These are phyloP conservation scores for Metschnikowia similis DNA, from an alignment of 805 yeast species.

Conservation along the genomic window DNA sequence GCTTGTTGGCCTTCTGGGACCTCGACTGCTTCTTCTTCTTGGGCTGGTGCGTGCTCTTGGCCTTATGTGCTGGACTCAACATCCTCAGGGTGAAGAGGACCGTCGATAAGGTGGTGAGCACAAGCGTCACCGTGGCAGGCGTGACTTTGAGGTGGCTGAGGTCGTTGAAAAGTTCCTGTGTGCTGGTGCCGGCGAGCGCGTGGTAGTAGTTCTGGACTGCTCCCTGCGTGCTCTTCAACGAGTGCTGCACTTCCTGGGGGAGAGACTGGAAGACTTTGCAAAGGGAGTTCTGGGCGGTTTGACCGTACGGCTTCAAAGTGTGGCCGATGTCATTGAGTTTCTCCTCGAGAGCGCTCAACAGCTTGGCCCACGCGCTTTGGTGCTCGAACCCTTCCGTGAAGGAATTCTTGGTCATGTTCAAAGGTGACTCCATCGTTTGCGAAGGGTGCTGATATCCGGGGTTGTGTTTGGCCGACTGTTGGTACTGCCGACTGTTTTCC, in stretches of 20 bases:
- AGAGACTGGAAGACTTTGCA: not conserved
- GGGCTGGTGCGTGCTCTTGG: conserved; percentile 8
- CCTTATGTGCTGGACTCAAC: conserved; percentile 4
- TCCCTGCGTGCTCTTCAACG: conserved; percentile 1
- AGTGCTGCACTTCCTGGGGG: conserved; percentile 4
- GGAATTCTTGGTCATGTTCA: conserved; percentile 5
- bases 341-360: not conserved
- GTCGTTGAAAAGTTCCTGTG: conserved; percentile 28
- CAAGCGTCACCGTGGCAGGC: conserved; percentile 31
- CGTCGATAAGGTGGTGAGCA: conserved; percentile 28
- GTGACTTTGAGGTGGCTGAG: conserved; percentile 26
- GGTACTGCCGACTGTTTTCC: not conserved
- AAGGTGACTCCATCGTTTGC: not conserved
- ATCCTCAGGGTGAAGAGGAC: conserved; percentile 21
- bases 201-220: conserved; percentile 11
- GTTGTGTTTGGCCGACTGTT: not conserved
- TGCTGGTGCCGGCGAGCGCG: conserved; percentile 11
- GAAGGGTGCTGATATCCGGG: not conserved
- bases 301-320: not conserved
- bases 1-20: conserved; percentile 38
- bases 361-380: not conserved
- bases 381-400: not conserved
- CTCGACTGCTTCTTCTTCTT: conserved; percentile 35
- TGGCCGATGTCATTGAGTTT: not conserved
- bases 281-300: not conserved